phyloP scores from a whole-genome alignment of 2,329 filamentous ascomycete genomes.

The Biscogniauxia mediterranea region DNA sequence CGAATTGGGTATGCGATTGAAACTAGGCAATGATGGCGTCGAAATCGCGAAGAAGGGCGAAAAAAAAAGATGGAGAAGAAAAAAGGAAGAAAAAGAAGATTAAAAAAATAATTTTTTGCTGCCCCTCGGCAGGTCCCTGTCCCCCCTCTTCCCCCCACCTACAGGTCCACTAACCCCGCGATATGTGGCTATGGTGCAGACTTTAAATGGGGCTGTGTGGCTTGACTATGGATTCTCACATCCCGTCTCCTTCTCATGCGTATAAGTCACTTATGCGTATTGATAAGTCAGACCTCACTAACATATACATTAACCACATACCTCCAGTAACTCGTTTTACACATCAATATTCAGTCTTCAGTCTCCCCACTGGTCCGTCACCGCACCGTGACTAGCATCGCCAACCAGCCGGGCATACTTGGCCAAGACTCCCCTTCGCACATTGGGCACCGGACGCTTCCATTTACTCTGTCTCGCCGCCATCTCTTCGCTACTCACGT shows the following conservation, averaged over 20 bases:
- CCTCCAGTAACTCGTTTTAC: too few species aligned
- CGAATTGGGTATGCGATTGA: background rate
- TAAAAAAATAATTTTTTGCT: constrained; percentile 23
- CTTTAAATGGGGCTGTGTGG: constrained; percentile 14
- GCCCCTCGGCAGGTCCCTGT: constrained; percentile 24
- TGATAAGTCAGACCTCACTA: too few species aligned
- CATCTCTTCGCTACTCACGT: constrained; percentile 70
- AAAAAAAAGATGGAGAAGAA: background rate
- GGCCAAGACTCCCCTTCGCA: constrained; percentile 79
- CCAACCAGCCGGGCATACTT: constrained; percentile 89
- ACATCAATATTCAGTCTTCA: background rate
- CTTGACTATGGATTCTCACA: background rate
- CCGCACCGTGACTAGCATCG: constrained; percentile 86
- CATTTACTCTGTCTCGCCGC: constrained; percentile 61
- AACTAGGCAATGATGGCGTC: background rate
- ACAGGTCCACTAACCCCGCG: constrained; percentile 18
- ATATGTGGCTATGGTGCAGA: constrained; percentile 14
- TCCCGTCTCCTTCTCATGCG: too few species aligned
- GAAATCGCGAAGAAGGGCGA: background rate
- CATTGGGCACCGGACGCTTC: constrained; percentile 68
- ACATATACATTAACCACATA: too few species aligned
- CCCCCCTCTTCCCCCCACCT: background rate
- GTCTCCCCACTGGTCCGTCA: constrained; percentile 70
- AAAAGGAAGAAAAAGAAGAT: background rate
- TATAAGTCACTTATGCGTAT: too few species aligned